Conservation (phyloP, 106 monocot species). For the Allium fistulosum region DNA sequence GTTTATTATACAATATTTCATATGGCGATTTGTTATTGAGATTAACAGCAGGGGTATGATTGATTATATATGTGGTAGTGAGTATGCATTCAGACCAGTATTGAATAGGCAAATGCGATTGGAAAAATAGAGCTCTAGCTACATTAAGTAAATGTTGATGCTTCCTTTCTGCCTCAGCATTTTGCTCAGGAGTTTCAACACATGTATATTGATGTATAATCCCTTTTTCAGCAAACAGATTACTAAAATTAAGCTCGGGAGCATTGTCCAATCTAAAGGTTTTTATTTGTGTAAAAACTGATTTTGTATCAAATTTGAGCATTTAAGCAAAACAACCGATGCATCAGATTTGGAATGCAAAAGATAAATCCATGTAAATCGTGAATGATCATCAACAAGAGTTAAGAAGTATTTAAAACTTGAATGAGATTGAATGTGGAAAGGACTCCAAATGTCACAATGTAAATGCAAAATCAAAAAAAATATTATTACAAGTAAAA, state of each 20-base stretch:
- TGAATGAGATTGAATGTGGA: not conserved
- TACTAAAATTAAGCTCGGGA: not conserved
- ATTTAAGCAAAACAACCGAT: too few species aligned
- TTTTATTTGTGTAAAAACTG: not conserved
- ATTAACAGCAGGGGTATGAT: too few species aligned
- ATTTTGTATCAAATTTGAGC: too few species aligned
- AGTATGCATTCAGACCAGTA: not conserved
- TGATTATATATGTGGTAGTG: not conserved
- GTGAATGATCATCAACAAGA: not conserved
- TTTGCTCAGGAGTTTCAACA: slow-evolving; percentile 1
- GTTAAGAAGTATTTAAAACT: not conserved
- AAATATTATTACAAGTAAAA: not conserved
- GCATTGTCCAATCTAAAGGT: not conserved
- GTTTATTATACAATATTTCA: too few species aligned
- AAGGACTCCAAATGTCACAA: not conserved
- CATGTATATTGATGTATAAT: not conserved
- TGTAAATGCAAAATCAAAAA: not conserved
- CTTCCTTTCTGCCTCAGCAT: not conserved
- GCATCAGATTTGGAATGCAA: not conserved
- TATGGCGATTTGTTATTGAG: too few species aligned
- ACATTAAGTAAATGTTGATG: not conserved
- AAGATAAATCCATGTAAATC: not conserved
- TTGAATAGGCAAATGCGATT: not conserved
- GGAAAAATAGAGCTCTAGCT: not conserved
- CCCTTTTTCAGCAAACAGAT: not conserved